phyloP scores from a whole-genome alignment of 306 rosid species.

The Cucumis cinereus region DNA sequence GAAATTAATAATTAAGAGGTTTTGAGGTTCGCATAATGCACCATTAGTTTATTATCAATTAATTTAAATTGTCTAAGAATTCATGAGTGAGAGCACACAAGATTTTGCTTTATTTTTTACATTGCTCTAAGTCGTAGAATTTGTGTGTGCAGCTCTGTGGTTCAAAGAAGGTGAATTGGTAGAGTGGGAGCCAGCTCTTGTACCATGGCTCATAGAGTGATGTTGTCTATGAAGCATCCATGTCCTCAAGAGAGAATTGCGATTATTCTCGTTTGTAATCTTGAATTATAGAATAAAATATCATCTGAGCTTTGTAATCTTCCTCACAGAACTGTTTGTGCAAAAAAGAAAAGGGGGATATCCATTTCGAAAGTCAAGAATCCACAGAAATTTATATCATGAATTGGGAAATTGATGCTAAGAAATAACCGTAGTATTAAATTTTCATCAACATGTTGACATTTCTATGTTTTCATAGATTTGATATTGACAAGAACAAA shows the following conservation, averaged over 20 bases:
- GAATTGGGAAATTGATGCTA: not conserved
- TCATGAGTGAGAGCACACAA: not conserved
- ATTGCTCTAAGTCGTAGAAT: not conserved
- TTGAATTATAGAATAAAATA: not conserved
- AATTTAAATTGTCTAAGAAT: not conserved
- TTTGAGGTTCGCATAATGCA: not conserved
- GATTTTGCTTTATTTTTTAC: not conserved
- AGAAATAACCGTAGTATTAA: too few species aligned
- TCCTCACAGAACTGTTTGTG: not conserved
- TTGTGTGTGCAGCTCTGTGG: constrained; percentile 65
- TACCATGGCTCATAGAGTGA: constrained; percentile 79
- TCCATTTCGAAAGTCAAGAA: not conserved
- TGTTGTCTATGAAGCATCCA: not conserved
- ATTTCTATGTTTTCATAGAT: too few species aligned
- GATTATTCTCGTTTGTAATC: not conserved
- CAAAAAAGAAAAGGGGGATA: not conserved
- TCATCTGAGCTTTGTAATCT: not conserved
- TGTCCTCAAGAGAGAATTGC: not conserved
- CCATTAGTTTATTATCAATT: not conserved
- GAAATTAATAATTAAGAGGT: not conserved
- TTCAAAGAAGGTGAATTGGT: constrained; percentile 77
- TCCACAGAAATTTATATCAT: not conserved
- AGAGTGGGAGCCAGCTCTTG: constrained; percentile 61
- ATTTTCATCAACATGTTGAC: too few species aligned
- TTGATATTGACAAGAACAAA: too few species aligned